Base-by-base conservation (phyloP, 2,329 filamentous ascomycete genomes). In the Seiridium unicorne region DNA sequence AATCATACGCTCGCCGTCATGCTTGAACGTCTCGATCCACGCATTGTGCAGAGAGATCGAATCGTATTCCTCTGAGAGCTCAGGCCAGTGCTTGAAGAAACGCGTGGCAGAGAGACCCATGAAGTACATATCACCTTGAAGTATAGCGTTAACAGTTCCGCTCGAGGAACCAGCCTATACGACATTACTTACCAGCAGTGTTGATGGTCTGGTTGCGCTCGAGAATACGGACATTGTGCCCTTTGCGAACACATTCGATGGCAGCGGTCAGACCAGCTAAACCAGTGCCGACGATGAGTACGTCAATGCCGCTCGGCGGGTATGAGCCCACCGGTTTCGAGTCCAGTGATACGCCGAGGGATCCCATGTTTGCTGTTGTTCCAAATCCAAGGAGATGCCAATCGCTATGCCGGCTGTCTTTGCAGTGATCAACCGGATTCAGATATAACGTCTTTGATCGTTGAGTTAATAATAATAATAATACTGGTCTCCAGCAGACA, bases 251-350 rank as follows among this genome's bases (percentile, higher is more conserved):
- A 65, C 84, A 86, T 74, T 88, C 85, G 60, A 88, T 84, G 26
- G 84, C 82, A 9, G 84, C 83, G 7, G 84, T 85, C 38, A 88
- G 74, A 26, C 85, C 86, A 49, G 83, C 86, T 57, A 88, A 84
- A 6, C 85, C 85, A 64, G 77, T 78, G 11, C 83, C 83, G 5
- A 85, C 80, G 54, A 85, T 79, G 38, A 84, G 71, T 36, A 84
- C 78, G 44, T 77, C 75, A 63, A 84, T 80, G 51, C 77, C 77
- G 7, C 76, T 74, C 11, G 72, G 65, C 31, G 78, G 76, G 68
- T 83, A 84, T 3, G 79, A 81, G 42, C 81, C 81, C n/a, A 84
- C 72, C 18, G 81, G 81, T 67, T 76, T 81, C 44, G 74, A 70
- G 61, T 79, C 77, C 34, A 38, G 18, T 68, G 72, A 72, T 32